Conservation (phyloP, 169 alveolate genomes). For the Eimeria mitis region DNA sequence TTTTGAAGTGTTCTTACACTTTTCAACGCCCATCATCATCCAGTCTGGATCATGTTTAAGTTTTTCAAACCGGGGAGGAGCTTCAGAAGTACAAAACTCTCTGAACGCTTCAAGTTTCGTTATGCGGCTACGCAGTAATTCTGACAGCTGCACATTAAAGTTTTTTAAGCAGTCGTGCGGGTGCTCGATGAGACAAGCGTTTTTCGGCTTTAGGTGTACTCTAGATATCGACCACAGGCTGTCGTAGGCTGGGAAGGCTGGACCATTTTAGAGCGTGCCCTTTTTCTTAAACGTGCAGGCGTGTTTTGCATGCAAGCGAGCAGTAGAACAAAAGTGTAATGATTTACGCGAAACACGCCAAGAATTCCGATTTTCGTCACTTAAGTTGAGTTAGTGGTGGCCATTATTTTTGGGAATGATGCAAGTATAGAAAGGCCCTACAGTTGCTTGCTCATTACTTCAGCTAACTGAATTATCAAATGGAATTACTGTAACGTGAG, state of each 20-base stretch:
- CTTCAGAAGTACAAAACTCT: neutral
- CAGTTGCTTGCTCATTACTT: neutral
- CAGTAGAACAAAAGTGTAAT: neutral
- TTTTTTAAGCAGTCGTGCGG: neutral
- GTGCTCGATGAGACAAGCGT: neutral
- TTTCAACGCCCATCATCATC: neutral
- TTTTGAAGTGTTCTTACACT: neutral
- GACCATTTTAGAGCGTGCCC: neutral
- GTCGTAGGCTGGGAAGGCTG: neutral
- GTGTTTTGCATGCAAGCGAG: neutral
- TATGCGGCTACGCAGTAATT: neutral
- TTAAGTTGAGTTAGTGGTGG: neutral
- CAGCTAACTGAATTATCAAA: neutral
- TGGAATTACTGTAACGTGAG: neutral
- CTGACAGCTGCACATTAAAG: neutral
- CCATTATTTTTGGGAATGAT: neutral
- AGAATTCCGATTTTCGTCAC: neutral
- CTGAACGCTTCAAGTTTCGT: neutral
- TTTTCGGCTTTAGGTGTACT: neutral
- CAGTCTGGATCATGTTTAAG: neutral
- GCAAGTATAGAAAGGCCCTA: neutral
- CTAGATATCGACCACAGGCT: neutral
- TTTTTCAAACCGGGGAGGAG: neutral
- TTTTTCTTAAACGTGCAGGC: neutral
- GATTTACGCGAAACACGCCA: neutral